Percentiles rank a stretch among this genome's conserved stretches.
phyloP scores from a whole-genome alignment of 495 filamentous ascomycete species.

The Daldinia bambusicola region DNA sequence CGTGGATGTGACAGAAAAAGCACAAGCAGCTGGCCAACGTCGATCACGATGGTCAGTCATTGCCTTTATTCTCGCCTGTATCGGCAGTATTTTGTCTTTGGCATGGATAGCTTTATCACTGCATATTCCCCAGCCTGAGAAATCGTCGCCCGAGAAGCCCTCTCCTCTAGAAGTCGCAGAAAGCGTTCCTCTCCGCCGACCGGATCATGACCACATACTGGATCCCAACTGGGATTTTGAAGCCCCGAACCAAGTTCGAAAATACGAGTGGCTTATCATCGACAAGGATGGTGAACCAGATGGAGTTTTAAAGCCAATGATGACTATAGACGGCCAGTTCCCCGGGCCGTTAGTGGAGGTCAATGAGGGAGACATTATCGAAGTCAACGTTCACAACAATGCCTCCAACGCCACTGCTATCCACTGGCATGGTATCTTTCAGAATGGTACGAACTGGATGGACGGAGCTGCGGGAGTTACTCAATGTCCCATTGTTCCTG shows the following conservation, averaged over 20 bases:
- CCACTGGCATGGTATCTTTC: constrained; percentile 75
- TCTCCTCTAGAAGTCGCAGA: constrained; percentile 24
- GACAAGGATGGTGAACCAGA: constrained; percentile 64
- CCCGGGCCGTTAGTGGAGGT: constrained; percentile 64
- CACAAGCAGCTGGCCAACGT: neutral
- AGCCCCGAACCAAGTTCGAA: constrained; percentile 52
- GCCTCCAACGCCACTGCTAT: constrained; percentile 60
- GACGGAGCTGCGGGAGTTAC: constrained; percentile 70
- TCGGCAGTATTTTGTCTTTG: constrained; percentile 28
- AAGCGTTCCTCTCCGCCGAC: constrained; percentile 38
- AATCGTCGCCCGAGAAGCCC: constrained; percentile 5
- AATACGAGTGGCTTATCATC: constrained; percentile 62
- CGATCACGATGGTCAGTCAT: constrained; percentile 19
- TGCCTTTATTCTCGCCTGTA: constrained; percentile 19
- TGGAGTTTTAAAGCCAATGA: constrained; percentile 61
- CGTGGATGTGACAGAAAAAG: constrained; percentile 10
- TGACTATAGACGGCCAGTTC: constrained; percentile 62
- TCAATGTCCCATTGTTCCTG: constrained; percentile 75
- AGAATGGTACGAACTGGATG: constrained; percentile 69
- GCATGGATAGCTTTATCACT: constrained; percentile 28
- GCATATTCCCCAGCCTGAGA: constrained; percentile 5
- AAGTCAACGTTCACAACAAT: constrained; percentile 58
- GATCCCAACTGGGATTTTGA: constrained; percentile 59
- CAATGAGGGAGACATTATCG: constrained; percentile 59
- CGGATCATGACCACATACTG: constrained; percentile 56